A percentile compares a stretch with the other conserved stretches of the same genome.
Conservation (phyloP, 805 yeast species). For the Helenozyma rhizophorensis region DNA sequence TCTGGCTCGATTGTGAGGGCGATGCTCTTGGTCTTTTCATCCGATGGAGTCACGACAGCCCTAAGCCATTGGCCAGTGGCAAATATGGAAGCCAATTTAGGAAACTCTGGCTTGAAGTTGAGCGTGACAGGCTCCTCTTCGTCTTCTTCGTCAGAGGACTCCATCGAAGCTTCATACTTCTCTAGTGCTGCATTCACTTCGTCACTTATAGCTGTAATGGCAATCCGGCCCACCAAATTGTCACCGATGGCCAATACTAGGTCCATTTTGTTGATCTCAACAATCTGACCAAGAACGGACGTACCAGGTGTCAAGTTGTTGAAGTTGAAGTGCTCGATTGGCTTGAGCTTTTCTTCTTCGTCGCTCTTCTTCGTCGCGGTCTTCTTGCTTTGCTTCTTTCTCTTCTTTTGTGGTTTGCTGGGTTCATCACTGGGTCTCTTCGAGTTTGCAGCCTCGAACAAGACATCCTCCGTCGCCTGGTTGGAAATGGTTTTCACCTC, state of each 20-base stretch:
- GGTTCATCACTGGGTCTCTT: conserved; percentile 23
- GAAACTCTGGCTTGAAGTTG: conserved; percentile 41
- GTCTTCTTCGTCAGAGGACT: conserved; percentile 29
- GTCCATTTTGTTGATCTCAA: conserved; percentile 56
- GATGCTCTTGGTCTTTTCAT: conserved; percentile 51
- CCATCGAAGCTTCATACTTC: conserved; percentile 43
- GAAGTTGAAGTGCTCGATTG: conserved; percentile 60
- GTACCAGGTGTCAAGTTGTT: conserved; percentile 68
- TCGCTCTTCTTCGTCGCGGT: conserved; percentile 15
- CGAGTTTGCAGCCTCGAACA: conserved; percentile 53
- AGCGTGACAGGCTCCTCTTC: conserved; percentile 23
- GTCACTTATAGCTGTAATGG: conserved; percentile 67
- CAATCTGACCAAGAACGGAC: conserved; percentile 70
- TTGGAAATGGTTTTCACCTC: conserved; percentile 91
- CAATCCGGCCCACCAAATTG: conserved; percentile 72
- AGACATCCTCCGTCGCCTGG: conserved; percentile 85
- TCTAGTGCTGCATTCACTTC: conserved; percentile 57
- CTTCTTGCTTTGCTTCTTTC: conserved; percentile 19
- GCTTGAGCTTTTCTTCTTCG: conserved; percentile 32
- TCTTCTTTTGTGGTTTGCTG: conserved; percentile 22
- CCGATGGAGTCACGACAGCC: conserved; percentile 64
- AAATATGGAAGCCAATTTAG: conserved; percentile 53
- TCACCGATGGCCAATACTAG: conserved; percentile 73
- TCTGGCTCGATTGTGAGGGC: conserved; percentile 73
- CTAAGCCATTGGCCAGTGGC: conserved; percentile 80